Conservation (phyloP, 148 eudicot species). For the Rhododendron ferrugineum region DNA sequence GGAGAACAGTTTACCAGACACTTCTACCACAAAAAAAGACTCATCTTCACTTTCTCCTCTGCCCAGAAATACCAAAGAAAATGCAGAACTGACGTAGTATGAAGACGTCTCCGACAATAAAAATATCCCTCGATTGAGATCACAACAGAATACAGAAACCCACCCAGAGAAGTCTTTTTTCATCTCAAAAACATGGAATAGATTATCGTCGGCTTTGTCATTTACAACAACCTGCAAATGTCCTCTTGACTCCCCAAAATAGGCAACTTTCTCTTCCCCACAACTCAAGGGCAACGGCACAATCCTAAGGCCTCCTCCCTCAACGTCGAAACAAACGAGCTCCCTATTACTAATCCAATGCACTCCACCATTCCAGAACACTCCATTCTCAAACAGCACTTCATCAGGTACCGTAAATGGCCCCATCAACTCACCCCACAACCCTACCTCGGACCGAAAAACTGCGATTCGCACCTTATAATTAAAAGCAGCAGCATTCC, state of each 20-base stretch:
- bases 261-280: background rate
- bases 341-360: constrained; percentile 8
- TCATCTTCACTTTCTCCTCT: constrained; percentile 7
- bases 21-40: constrained; percentile 2
- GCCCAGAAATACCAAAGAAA: background rate
- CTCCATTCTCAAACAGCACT: background rate
- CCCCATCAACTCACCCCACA: constrained; percentile 16
- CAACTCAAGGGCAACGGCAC: background rate
- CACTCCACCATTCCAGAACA: constrained; percentile 12
- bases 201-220: background rate
- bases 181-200: constrained; percentile 6
- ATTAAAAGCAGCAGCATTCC: background rate
- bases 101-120: background rate
- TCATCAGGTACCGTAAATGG: constrained; percentile 5
- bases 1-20: background rate
- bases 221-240: constrained; percentile 1
- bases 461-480: background rate
- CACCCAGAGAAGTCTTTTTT: constrained; percentile 11
- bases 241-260: constrained; percentile 5
- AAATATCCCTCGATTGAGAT: background rate
- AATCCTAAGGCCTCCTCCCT: background rate
- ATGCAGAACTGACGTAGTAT: background rate
- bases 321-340: background rate
- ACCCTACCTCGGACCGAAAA: background rate
- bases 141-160: constrained; percentile 5